phyloP scores from a whole-genome alignment of 345 rosid genomes.

The Corchorus capsularis region DNA sequence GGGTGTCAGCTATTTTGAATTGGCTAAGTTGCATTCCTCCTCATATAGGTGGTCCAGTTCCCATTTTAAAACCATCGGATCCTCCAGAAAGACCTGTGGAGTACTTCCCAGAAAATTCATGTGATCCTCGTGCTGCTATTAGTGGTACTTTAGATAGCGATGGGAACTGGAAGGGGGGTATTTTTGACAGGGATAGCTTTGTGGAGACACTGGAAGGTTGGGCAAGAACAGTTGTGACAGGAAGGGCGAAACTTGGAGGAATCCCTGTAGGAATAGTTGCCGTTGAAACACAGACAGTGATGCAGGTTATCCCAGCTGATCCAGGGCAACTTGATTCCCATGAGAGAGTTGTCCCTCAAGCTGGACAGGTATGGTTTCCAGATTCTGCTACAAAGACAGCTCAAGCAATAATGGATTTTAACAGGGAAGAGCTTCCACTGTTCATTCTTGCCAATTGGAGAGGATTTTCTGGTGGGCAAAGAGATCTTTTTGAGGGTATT shows the following conservation, averaged over 20 bases:
- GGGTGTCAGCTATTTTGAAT: constrained; percentile 82
- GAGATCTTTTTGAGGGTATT: constrained; percentile 99
- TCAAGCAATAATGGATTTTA: constrained; percentile 95
- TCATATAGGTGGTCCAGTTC: constrained; percentile 75
- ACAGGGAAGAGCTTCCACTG: constrained; percentile 91
- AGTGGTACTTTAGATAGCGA: constrained; percentile 57
- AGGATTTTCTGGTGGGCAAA: constrained; percentile 99
- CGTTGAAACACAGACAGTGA: constrained; percentile 97
- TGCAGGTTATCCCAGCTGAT: constrained; percentile 99
- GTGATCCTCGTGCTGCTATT: constrained; percentile 99
- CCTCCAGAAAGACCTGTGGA: constrained; percentile 89
- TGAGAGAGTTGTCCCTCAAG: constrained; percentile 97
- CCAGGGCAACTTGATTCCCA: constrained; percentile 99
- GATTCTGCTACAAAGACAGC: constrained; percentile 98
- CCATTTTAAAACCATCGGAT: constrained; percentile 62
- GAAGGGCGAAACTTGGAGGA: constrained; percentile 99
- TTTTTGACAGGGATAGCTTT: constrained; percentile 93
- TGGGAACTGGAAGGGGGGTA: constrained; percentile 95
- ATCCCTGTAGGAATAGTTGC: constrained; percentile 98
- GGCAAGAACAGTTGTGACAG: constrained; percentile 99
- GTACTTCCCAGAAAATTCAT: constrained; percentile 83
- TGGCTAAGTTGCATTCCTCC: constrained; percentile 96
- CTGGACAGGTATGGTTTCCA: constrained; percentile 99
- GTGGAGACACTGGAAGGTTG: constrained; percentile 95
- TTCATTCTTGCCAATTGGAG: constrained; percentile 99